phyloP scores from a whole-genome alignment of 768 basidiomycete genomes.

The Lactifluus volemus region DNA sequence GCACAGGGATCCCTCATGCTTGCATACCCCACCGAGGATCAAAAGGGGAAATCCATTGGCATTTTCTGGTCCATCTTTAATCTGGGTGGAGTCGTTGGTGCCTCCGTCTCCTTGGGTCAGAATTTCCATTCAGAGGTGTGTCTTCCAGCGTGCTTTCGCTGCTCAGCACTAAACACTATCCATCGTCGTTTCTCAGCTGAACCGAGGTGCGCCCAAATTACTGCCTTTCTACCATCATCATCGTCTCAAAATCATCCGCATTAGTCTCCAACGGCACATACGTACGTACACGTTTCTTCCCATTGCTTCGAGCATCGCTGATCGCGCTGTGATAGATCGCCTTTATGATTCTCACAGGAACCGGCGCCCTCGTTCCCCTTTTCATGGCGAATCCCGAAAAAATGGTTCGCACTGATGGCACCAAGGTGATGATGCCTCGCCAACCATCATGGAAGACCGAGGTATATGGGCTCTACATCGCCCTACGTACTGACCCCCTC shows the following conservation, averaged over 20 bases:
- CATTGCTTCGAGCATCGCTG: neutral
- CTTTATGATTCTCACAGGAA: constrained; percentile 63
- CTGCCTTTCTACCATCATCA: neutral
- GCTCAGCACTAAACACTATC: neutral
- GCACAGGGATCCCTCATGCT: constrained; percentile 82
- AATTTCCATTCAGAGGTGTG: constrained; percentile 57
- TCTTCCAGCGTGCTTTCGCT: constrained; percentile 8
- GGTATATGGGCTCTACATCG: constrained; percentile 57
- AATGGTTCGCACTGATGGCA: constrained; percentile 70
- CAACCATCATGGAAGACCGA: constrained; percentile 77
- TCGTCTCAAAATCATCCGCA: neutral
- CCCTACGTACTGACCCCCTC: constrained; percentile 60
- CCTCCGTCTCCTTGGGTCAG: constrained; percentile 61
- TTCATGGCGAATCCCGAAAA: constrained; percentile 64
- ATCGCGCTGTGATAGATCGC: constrained; percentile 41
- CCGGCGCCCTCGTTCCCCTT: constrained; percentile 58
- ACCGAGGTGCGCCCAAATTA: constrained; percentile 24
- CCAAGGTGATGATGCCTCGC: constrained; percentile 48
- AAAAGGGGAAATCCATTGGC: constrained; percentile 71
- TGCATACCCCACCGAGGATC: constrained; percentile 69
- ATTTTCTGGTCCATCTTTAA: constrained; percentile 86
- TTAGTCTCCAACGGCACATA: constrained; percentile 68
- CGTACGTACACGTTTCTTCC: constrained; percentile 32
- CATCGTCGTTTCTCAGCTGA: constrained; percentile 20
- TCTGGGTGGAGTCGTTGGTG: constrained; percentile 69